Conservation (phyloP, 225 moss, liverwort and hornwort species). For the Straminergon stramineum region DNA sequence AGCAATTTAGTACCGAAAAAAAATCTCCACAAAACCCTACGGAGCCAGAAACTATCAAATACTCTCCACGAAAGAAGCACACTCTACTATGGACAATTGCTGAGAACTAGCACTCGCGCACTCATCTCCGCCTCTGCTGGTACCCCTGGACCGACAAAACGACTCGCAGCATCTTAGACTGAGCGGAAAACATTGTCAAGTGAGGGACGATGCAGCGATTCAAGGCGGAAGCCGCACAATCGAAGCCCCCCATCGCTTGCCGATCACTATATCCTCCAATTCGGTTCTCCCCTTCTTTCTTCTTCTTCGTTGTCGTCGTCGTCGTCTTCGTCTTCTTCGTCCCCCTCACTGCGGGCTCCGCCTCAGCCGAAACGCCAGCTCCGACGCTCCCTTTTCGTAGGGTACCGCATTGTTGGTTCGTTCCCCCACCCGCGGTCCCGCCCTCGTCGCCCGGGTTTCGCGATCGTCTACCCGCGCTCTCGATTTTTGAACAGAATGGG, state of each 20-base stretch:
- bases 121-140: neutral
- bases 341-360: neutral
- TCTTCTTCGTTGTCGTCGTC: neutral
- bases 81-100: neutral
- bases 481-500: constrained; percentile 12
- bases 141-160: constrained; percentile 3
- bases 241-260: constrained; percentile 3
- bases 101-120: neutral
- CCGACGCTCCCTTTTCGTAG: neutral
- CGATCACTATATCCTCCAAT: constrained; percentile 1
- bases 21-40: neutral
- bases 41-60: neutral
- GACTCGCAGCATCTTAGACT: neutral
- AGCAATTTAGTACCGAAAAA: neutral
- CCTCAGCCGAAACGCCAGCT: neutral
- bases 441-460: neutral
- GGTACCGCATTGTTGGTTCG: neutral
- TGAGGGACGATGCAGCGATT: neutral
- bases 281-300: neutral
- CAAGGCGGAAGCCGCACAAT: neutral
- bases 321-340: neutral
- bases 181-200: neutral
- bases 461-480: neutral
- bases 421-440: neutral
- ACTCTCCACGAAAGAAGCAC: neutral